Conservation (phyloP, 202 grass and related monocot species). For the Dendrocalamus latiflorus region DNA sequence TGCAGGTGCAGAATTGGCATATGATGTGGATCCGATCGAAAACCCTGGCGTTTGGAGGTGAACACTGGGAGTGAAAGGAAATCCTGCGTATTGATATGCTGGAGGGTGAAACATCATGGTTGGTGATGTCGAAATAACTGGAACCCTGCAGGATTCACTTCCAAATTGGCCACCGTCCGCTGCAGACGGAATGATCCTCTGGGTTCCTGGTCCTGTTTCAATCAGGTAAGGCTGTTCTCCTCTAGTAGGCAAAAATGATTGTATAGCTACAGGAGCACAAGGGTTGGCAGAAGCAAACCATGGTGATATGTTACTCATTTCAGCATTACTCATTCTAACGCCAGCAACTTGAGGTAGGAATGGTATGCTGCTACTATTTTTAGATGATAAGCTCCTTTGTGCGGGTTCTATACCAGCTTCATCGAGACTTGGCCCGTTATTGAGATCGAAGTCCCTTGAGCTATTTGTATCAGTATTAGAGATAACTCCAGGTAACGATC, state of each 20-base stretch:
- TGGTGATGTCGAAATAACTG: constrained; percentile 46
- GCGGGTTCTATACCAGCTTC: constrained; percentile 37
- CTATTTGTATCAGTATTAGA: constrained; percentile 24
- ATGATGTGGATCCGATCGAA: constrained; percentile 41
- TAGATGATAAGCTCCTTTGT: constrained; percentile 25
- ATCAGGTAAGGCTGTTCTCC: constrained; percentile 44
- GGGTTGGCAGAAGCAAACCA: constrained; percentile 43
- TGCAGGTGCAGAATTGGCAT: constrained; percentile 25
- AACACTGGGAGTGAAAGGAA: constrained; percentile 39
- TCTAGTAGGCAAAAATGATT: constrained; percentile 51
- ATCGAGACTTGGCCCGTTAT: constrained; percentile 55
- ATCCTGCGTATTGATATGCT: constrained; percentile 46
- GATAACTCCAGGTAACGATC: not conserved
- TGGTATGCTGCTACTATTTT: constrained; percentile 30
- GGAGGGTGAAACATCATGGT: constrained; percentile 38
- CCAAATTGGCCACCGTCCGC: constrained; percentile 27
- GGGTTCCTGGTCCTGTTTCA: constrained; percentile 31
- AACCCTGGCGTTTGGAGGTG: constrained; percentile 35
- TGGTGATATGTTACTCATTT: constrained; percentile 44
- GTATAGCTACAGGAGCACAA: constrained; percentile 36
- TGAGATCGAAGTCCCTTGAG: constrained; percentile 60
- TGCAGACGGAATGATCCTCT: constrained; percentile 33
- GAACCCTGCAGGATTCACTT: constrained; percentile 32
- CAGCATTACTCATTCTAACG: constrained; percentile 40
- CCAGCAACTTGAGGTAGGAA: constrained; percentile 53